Evolutionary conservation across 768 basidiomycete genomes (phyloP).

Genomic region (Kwoniella europaea): DNA sequence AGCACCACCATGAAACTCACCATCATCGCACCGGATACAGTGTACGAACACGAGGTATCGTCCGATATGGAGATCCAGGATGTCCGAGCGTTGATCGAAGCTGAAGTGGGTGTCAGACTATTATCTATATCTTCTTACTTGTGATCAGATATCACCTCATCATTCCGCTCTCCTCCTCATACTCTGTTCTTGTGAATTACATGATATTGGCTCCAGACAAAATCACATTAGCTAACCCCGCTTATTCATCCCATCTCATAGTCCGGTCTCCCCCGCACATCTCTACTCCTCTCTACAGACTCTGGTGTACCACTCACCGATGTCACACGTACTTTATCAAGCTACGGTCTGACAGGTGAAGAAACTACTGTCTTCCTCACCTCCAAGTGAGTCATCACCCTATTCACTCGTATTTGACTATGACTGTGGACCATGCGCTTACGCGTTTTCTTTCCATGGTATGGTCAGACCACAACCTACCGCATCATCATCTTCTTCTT

Average conservation of each 20-base stretch:
- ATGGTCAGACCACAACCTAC: slow-evolving; percentile 1
- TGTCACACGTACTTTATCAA: slow-evolving; percentile 34
- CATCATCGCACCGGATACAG: slow-evolving; percentile 59
- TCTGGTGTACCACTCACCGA: slow-evolving; percentile 44
- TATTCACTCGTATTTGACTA: not conserved
- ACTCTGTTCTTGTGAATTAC: not conserved
- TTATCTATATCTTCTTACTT: not conserved
- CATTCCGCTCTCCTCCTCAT: not conserved
- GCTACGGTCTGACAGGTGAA: slow-evolving; percentile 50
- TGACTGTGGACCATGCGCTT: not conserved
- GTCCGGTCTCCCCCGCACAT: slow-evolving; percentile 37
- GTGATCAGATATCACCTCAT: not conserved
- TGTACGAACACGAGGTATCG: slow-evolving; percentile 75
- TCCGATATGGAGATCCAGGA: slow-evolving; percentile 88
- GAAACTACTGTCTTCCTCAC: slow-evolving; percentile 49
- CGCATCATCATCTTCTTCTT: slow-evolving; percentile 19
- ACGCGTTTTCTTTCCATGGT: not conserved
- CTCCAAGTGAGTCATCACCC: slow-evolving; percentile 36
- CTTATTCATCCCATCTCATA: slow-evolving; percentile 11
- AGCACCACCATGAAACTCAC: slow-evolving; percentile 56
- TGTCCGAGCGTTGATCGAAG: slow-evolving; percentile 91
- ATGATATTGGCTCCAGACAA: too few relatives aligned
- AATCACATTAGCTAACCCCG: not conserved
- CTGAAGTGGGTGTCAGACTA: slow-evolving; percentile 70
- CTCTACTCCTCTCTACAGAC: slow-evolving; percentile 40